phyloP scores from a whole-genome alignment of 495 filamentous ascomycete species.

The Patellaria atrata region DNA sequence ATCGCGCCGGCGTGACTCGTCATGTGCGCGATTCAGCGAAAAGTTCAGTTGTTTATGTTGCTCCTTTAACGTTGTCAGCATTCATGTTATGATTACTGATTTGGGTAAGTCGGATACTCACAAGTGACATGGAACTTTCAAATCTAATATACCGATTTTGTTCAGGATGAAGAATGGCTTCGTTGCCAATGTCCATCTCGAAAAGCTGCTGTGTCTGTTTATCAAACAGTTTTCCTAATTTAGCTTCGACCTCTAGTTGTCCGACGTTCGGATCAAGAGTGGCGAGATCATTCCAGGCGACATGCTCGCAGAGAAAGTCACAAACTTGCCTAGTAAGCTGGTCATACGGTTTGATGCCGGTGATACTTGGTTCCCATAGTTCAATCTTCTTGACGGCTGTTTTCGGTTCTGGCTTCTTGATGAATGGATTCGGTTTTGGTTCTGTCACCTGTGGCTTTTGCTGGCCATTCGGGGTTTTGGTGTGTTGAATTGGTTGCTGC shows the following conservation, averaged over 20 bases:
- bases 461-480: slow-evolving; percentile 10
- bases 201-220: too few species aligned
- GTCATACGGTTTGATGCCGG: slow-evolving; percentile 47
- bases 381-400: slow-evolving; percentile 27
- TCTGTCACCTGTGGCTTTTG: slow-evolving; percentile 25
- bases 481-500: slow-evolving; percentile 23
- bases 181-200: slow-evolving; percentile 50
- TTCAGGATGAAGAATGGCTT: slow-evolving; percentile 45
- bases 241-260: slow-evolving; percentile 78
- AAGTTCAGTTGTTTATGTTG: too few species aligned
- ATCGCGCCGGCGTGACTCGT: too few species aligned
- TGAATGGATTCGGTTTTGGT: slow-evolving; percentile 15
- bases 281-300: slow-evolving; percentile 46
- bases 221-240: slow-evolving; percentile 67
- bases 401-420: slow-evolving; percentile 18
- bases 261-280: slow-evolving; percentile 31
- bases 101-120: too few species aligned
- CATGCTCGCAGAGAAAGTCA: slow-evolving; percentile 59
- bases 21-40: too few species aligned
- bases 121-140: slow-evolving; percentile 75
- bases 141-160: slow-evolving; percentile 42
- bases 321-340: slow-evolving; percentile 51
- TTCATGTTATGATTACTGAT: too few species aligned
- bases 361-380: slow-evolving; percentile 63
- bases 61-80: too few species aligned